phyloP scores from a whole-genome alignment of 2,329 filamentous ascomycete genomes.

The Botrytis galanthina region DNA sequence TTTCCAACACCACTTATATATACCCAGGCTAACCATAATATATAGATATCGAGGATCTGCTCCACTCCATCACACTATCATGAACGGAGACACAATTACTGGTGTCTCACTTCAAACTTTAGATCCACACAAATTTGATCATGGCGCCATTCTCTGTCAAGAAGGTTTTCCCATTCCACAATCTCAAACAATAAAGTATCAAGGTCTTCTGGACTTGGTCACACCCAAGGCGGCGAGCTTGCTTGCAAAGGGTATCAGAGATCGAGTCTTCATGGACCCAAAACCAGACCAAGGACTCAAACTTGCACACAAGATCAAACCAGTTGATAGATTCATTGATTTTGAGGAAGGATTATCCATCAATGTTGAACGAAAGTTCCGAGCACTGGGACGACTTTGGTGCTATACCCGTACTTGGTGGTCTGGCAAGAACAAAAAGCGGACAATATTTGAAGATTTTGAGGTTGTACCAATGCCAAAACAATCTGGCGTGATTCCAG shows the following conservation, averaged over 20 bases:
- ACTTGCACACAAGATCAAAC: conserved; percentile 72
- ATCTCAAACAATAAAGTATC: conserved; percentile 46
- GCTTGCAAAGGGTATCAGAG: conserved; percentile 63
- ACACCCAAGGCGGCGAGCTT: conserved; percentile 66
- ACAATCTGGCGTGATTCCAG: background rate
- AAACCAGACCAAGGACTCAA: conserved; percentile 38
- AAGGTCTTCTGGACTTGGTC: conserved; percentile 53
- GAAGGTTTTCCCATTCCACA: conserved; percentile 56
- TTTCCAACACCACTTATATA: background rate
- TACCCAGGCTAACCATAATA: background rate
- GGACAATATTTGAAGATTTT: conserved; percentile 32
- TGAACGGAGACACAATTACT: conserved; percentile 58
- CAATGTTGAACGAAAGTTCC: conserved; percentile 54
- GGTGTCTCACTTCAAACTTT: conserved; percentile 88
- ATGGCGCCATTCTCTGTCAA: conserved; percentile 72
- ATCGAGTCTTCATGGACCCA: conserved; percentile 64
- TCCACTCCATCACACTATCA: conserved; percentile 80
- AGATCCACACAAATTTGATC: conserved; percentile 72
- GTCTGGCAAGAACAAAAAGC: conserved; percentile 25
- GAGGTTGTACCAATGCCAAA: conserved; percentile 22
- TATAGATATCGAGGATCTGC: conserved; percentile 76
- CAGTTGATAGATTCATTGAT: conserved; percentile 60
- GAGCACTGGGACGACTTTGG: conserved; percentile 68
- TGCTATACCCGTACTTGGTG: conserved; percentile 40
- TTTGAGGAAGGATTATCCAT: conserved; percentile 55